phyloP scores from a whole-genome alignment of 176 grass and related monocot genomes.

The Carex myosuroides region DNA sequence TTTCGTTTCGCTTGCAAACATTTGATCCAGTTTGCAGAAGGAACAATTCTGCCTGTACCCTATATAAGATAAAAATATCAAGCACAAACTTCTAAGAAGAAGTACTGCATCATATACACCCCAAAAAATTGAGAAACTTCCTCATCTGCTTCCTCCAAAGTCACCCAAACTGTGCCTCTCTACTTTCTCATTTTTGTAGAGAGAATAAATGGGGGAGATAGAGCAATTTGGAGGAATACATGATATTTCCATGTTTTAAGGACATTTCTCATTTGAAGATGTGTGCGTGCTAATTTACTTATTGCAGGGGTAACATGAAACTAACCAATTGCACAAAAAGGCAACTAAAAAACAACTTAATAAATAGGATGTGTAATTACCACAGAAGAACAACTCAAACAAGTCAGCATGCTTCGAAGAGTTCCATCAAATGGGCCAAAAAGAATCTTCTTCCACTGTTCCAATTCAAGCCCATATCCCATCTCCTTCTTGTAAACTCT shows the following conservation, averaged over 20 bases:
- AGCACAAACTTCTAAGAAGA: not conserved
- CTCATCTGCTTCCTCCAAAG: not conserved
- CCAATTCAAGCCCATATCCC: constrained; percentile 50
- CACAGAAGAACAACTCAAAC: constrained; percentile 77
- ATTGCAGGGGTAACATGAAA: not conserved
- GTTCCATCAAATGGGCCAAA: constrained; percentile 83
- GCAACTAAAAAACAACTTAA: not conserved
- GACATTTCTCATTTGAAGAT: not conserved
- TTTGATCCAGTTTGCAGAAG: not conserved
- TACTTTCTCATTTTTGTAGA: not conserved
- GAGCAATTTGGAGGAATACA: not conserved
- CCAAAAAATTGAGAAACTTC: not conserved
- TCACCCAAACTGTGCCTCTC: not conserved
- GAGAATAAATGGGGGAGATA: not conserved
- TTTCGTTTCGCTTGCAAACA: not conserved
- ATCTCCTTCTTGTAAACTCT: constrained; percentile 67
- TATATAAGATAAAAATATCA: not conserved
- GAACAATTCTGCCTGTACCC: not conserved
- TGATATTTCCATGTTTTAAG: not conserved
- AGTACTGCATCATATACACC: not conserved
- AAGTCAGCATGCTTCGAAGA: constrained; percentile 84
- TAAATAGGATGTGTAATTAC: constrained; percentile 50
- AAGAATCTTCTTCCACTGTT: constrained; percentile 71
- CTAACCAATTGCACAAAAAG: not conserved
- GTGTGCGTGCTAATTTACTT: not conserved